Percentiles rank a stretch among this genome's conserved stretches.
Conservation (phyloP, 805 yeast species). For the Wickerhamomyces chaumierensis region DNA sequence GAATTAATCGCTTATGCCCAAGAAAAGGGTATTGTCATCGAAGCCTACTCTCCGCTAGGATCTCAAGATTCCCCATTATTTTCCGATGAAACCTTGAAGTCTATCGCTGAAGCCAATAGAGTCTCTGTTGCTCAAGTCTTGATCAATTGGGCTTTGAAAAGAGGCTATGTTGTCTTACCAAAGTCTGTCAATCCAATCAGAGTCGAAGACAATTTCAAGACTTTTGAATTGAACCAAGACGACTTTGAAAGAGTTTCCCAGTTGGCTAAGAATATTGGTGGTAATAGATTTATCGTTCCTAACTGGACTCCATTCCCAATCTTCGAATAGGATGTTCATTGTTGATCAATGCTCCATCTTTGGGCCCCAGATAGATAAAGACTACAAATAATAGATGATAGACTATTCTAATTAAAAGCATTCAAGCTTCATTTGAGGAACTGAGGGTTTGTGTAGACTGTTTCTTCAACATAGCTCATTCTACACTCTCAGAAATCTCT, state of each 20-base stretch:
- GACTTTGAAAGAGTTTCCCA: conserved; percentile 22
- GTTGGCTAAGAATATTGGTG: conserved; percentile 18
- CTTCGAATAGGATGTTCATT: conserved; percentile 22
- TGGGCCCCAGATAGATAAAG: too few relatives aligned
- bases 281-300: conserved; percentile 18
- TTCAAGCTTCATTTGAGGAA: too few relatives aligned
- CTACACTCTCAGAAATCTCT: too few relatives aligned
- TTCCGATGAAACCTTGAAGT: conserved; percentile 26
- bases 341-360: too few relatives aligned
- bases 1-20: conserved; percentile 10
- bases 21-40: conserved; percentile 7
- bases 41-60: conserved; percentile 15
- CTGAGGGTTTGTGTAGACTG: too few relatives aligned
- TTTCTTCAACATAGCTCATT: too few relatives aligned
- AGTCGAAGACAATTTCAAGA: conserved; percentile 25
- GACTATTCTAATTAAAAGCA: too few relatives aligned
- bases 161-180: conserved; percentile 47
- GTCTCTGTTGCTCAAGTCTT: conserved; percentile 37
- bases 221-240: conserved; percentile 19
- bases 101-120: conserved; percentile 31
- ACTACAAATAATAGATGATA: too few relatives aligned
- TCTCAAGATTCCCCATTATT: conserved; percentile 6
- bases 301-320: conserved; percentile 23
- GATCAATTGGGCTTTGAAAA: conserved; percentile 47
- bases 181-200: conserved; percentile 32